These are phyloP conservation scores for Powellomyces hirtus DNA, from an alignment of 192 early-diverging fungal genomes.

Conservation along the genomic window DNA sequence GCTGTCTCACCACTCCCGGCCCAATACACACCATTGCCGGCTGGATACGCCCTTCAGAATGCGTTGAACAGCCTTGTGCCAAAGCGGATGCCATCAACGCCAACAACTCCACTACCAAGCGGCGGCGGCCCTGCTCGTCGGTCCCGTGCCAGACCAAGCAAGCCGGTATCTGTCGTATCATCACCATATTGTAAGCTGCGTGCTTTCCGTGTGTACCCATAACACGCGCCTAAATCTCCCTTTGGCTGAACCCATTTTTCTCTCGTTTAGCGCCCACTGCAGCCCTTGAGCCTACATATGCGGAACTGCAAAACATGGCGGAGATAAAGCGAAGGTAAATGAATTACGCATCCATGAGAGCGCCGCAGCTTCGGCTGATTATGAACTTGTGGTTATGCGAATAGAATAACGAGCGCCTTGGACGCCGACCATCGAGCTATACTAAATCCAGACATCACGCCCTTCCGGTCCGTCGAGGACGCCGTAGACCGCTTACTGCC, in stretches of 20 bases:
- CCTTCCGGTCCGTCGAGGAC: constrained; percentile 18
- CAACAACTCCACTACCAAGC: no score
- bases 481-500: constrained; percentile 14
- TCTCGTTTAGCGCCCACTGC: not conserved
- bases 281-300: not conserved
- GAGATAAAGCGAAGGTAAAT: constrained; percentile 1
- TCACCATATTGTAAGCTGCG: not conserved
- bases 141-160: not conserved
- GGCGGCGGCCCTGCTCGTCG: not conserved
- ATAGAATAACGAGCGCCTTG: not conserved
- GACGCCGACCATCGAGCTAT: constrained; percentile 5
- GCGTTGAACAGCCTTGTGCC: not conserved
- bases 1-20: not conserved
- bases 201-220: no score
- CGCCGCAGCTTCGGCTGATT: not conserved
- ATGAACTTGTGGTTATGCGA: not conserved
- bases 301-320: not conserved
- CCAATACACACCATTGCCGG: not conserved
- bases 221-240: no score
- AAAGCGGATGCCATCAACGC: not conserved
- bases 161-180: not conserved
- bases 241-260: no score
- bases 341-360: not conserved
- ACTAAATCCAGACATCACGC: constrained; percentile 10
- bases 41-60: not conserved